Evolutionary conservation across 495 filamentous ascomycete genomes (phyloP).

Genomic region (Neurospora sp.): DNA sequence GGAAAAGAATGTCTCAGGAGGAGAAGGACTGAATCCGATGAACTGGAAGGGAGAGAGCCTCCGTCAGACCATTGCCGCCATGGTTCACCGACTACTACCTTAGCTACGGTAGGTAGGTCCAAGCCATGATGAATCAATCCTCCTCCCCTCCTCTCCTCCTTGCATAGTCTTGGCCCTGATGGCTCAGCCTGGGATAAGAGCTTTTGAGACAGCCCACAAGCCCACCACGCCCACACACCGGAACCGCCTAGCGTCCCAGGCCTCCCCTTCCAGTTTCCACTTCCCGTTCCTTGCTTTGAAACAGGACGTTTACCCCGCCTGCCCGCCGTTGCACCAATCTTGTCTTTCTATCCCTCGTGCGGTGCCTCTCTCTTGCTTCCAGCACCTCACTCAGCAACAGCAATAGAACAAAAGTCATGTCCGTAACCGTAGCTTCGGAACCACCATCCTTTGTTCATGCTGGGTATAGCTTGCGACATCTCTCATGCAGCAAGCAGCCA

Average conservation of each 20-base stretch:
- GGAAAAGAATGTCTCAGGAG: not conserved
- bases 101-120: not conserved
- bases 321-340: not conserved
- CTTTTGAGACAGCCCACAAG: not conserved
- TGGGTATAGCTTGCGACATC: not conserved
- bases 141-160: not conserved
- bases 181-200: not conserved
- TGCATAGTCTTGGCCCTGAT: not conserved
- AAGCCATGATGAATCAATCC: not conserved
- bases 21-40: not conserved
- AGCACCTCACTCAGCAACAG: not conserved
- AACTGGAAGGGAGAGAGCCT: not conserved
- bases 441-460: not conserved
- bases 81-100: not conserved
- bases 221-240: not conserved
- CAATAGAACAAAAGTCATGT: not conserved
- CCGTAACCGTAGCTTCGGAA: not conserved
- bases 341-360: not conserved
- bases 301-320: not conserved
- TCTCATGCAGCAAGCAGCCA: not conserved
- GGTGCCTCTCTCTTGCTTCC: not conserved
- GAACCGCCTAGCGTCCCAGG: not conserved
- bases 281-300: not conserved
- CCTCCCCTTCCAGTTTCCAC: not conserved
- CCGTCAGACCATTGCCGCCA: not conserved